Conservation (phyloP, 768 basidiomycete species). For the Rhizopogon sp. region DNA sequence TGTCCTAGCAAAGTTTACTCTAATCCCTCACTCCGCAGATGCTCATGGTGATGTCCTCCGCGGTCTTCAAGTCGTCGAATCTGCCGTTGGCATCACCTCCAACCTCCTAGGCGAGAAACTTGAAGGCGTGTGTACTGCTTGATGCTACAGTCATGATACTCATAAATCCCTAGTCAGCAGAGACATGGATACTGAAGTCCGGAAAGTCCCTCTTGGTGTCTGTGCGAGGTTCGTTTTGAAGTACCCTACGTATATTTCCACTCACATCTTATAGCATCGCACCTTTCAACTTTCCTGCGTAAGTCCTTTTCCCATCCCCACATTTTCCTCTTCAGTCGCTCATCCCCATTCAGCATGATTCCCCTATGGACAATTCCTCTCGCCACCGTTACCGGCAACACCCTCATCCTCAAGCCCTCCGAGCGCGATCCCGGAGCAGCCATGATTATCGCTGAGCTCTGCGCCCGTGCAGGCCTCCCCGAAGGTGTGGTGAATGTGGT, state of each 20-base stretch:
- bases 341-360: constrained; percentile 64
- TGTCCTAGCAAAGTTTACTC: neutral
- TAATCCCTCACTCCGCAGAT: constrained; percentile 40
- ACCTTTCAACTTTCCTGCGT: constrained; percentile 92
- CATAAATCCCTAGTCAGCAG: constrained; percentile 58
- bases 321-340: constrained; percentile 1
- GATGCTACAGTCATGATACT: constrained; percentile 5
- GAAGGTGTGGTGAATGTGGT: constrained; percentile 88
- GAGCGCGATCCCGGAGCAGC: constrained; percentile 97
- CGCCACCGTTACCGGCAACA: constrained; percentile 88
- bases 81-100: constrained; percentile 74
- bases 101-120: constrained; percentile 87
- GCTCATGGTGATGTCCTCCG: constrained; percentile 94
- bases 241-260: neutral
- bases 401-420: constrained; percentile 90
- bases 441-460: constrained; percentile 96
- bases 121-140: constrained; percentile 57
- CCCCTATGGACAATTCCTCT: constrained; percentile 94
- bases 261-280: constrained; percentile 45
- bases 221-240: constrained; percentile 50
- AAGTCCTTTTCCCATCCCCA: constrained; percentile 19
- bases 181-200: constrained; percentile 94
- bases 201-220: constrained; percentile 83
- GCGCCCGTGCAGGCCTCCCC: constrained; percentile 82
- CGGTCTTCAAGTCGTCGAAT: constrained; percentile 86